Evolutionary conservation across 805 yeast species (phyloP).

Genomic region (Lachancea lanzarotensis): DNA sequence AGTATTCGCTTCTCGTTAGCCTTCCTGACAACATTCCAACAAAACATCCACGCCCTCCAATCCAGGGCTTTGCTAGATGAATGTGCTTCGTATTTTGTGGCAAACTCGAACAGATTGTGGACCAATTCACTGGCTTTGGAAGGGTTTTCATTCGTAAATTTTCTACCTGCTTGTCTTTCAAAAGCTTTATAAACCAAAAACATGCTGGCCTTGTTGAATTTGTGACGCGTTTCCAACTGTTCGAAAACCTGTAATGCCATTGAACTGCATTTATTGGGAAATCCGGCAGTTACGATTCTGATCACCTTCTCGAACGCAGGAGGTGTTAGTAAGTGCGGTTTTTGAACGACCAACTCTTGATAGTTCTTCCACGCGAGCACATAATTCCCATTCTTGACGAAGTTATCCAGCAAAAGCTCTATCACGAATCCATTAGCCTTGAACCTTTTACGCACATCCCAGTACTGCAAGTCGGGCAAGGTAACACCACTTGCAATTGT

Average conservation of each 20-base stretch:
- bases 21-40: slow-evolving; percentile 18
- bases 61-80: slow-evolving; percentile 11
- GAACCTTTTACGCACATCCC: slow-evolving; percentile 3
- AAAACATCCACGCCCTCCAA: slow-evolving; percentile 24
- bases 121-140: slow-evolving; percentile 11
- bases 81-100: slow-evolving; percentile 15
- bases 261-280: slow-evolving; percentile 2
- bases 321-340: slow-evolving; percentile 8
- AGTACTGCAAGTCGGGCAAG: slow-evolving; percentile 4
- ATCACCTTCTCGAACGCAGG: slow-evolving; percentile 3
- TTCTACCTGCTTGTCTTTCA: slow-evolving; percentile 20
- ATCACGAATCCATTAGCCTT: neutral
- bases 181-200: slow-evolving; percentile 23
- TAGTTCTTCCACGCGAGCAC: slow-evolving; percentile 17
- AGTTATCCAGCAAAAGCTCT: slow-evolving; percentile 3
- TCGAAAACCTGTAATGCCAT: slow-evolving; percentile 1
- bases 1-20: slow-evolving; percentile 13
- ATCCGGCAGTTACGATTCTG: slow-evolving; percentile 2
- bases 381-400: slow-evolving; percentile 10
- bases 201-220: slow-evolving; percentile 11
- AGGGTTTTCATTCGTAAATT: slow-evolving; percentile 9
- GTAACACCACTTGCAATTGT: neutral
- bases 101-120: slow-evolving; percentile 13
- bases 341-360: slow-evolving; percentile 2
- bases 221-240: slow-evolving; percentile 19